Percentiles rank a stretch among this genome's conserved stretches.
Conservation (phyloP, 140 eudicot species). For the Oenanthe javanica region DNA sequence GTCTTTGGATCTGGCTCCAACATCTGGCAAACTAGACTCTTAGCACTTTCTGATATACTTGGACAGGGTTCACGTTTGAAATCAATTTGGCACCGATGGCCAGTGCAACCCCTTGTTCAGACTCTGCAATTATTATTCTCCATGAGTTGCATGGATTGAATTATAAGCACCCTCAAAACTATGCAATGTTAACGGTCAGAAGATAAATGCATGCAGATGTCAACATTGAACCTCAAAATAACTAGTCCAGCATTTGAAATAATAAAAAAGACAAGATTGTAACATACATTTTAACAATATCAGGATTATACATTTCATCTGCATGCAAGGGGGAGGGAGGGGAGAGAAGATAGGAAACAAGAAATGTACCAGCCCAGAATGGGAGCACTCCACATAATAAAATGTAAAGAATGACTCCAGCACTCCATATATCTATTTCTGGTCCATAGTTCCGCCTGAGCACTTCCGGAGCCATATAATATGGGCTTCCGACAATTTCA, state of each 20-base stretch:
- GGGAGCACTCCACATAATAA: slow-evolving; percentile 93
- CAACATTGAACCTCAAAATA: neutral
- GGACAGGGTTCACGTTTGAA: slow-evolving; percentile 96
- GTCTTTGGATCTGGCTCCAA: slow-evolving; percentile 80
- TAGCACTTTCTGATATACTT: slow-evolving; percentile 80
- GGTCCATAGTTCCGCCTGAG: slow-evolving; percentile 93
- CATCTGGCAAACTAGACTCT: slow-evolving; percentile 87
- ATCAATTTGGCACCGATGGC: slow-evolving; percentile 85
- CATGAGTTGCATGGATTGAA: slow-evolving; percentile 9
- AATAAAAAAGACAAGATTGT: neutral
- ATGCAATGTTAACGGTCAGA: neutral
- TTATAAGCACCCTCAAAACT: neutral
- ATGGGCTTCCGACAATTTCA: slow-evolving; percentile 97
- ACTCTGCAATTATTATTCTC: slow-evolving; percentile 39
- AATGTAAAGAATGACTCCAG: slow-evolving; percentile 88
- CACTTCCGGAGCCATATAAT: slow-evolving; percentile 97
- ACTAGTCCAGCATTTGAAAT: neutral
- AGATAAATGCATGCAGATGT: neutral
- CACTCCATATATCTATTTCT: slow-evolving; percentile 96
- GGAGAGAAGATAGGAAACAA: neutral
- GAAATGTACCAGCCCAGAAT: slow-evolving; percentile 79
- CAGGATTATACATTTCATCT: neutral
- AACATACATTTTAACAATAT: neutral
- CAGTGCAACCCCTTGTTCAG: slow-evolving; percentile 96
- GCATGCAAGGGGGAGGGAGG: neutral